Base-by-base conservation (phyloP, 2,329 filamentous ascomycete species). In the Fusarium liriodendri region DNA sequence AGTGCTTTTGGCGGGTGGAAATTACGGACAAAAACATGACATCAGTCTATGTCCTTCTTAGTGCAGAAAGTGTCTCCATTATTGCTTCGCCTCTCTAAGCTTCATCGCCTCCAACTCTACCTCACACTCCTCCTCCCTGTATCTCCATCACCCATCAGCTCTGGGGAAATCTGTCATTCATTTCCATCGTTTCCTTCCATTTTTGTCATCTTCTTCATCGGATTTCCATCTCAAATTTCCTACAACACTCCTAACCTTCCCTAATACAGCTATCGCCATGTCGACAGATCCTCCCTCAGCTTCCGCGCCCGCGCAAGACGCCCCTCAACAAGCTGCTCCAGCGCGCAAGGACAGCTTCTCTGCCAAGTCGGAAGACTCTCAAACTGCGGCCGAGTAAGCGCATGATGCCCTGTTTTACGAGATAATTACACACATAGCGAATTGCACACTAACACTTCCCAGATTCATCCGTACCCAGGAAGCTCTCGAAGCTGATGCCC, bases 401-500 rank as follows among this genome's bases (percentile, higher is more conserved):
- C 10, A 2, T 1, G 20, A 6, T 16, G 3, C 1, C 33, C n/a
- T 2, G 6, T 0, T 1, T 5, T 5, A 10, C 2, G 18, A 22
- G 3, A 32, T 14, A 5, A 55, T n/a, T n/a, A 13, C 9, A 9
- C 4, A 14, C 14, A 5, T 25, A 11, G 1, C 32, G 4, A 45
- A 25, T 52, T 16, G 54, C 29, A 2, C 37, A 7, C 55, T 74
- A 20, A 72, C 33, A 10, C n/a, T 50, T 62, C 8, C 6, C 65
- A 96, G 94, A 32, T 98, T 97, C 81, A 95, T 99, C 76, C 91
- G 94, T 77, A 92, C 91, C 64, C 97, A 99, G 81, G 92, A 98
- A 80, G 91, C 93, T 76, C 92, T 99, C 62, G 97, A 99, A 84
- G 94, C 94, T 22, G 97, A 99, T 84, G 97, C 97, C 55, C 95